A percentile compares a stretch with the other conserved stretches of the same genome.
Evolutionary conservation across 202 grass and related monocot species (phyloP).

Genomic region (Elaeis oleifera): DNA sequence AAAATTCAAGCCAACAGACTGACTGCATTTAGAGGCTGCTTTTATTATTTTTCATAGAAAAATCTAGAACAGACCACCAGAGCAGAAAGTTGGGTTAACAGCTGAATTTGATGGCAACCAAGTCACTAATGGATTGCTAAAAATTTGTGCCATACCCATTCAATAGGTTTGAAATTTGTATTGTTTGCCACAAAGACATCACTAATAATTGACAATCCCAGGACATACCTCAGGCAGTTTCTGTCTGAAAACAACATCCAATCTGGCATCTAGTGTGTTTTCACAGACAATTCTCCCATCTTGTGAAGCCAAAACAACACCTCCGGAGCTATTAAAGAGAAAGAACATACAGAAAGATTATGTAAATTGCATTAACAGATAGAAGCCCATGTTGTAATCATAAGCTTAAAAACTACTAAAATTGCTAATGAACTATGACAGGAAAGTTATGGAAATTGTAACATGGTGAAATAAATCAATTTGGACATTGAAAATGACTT

Average conservation of each 20-base stretch:
- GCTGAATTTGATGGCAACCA: no score
- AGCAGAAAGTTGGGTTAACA: no score
- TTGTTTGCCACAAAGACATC: neutral
- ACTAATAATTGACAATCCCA: neutral
- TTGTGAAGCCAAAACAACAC: constrained; percentile 46
- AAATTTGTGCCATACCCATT: neutral
- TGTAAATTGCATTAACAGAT: neutral
- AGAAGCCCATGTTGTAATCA: neutral
- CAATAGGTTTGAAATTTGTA: neutral
- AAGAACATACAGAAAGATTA: neutral
- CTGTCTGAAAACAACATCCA: constrained; percentile 45
- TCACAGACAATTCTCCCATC: constrained; percentile 66
- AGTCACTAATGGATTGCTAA: no score
- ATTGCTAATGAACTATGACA: no score
- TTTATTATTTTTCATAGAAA: no score
- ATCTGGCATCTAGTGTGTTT: constrained; percentile 57
- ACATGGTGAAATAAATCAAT: no score
- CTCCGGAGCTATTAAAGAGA: constrained; percentile 39
- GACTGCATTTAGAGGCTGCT: no score
- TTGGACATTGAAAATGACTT: no score
- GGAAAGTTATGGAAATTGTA: no score
- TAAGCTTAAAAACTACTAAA: neutral
- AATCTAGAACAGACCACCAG: no score
- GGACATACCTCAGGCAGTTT: constrained; percentile 49
- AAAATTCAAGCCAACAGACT: no score